Evolutionary conservation across 768 basidiomycete species (phyloP).

Genomic region (Mycena capillaripes): DNA sequence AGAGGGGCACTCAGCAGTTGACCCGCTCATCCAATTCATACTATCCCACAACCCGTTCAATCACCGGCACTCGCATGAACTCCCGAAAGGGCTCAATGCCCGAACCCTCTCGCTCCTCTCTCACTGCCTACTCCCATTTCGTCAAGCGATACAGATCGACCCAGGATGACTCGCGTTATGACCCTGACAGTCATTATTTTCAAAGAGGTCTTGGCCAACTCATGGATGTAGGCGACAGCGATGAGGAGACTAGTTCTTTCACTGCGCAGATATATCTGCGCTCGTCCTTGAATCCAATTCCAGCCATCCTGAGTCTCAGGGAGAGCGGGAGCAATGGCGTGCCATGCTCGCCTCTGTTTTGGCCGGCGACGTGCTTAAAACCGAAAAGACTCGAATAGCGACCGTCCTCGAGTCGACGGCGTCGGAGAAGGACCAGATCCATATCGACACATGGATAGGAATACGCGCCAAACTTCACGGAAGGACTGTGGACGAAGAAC

Average conservation of each 20-base stretch:
- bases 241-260: constrained; percentile 73
- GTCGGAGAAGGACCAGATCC: constrained; percentile 77
- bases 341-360: constrained; percentile 95
- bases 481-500: constrained; percentile 86
- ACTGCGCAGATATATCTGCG: constrained; percentile 59
- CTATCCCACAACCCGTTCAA: constrained; percentile 46
- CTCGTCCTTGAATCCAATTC: constrained; percentile 73
- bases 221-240: constrained; percentile 78
- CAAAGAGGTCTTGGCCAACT: constrained; percentile 79
- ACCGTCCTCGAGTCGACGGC: constrained; percentile 78
- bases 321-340: constrained; percentile 92
- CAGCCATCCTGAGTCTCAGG: constrained; percentile 72
- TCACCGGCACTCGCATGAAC: constrained; percentile 45
- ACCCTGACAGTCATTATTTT: constrained; percentile 89
- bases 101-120: constrained; percentile 35
- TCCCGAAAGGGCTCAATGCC: constrained; percentile 43
- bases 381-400: constrained; percentile 94
- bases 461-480: constrained; percentile 90
- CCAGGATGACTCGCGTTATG: constrained; percentile 72
- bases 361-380: constrained; percentile 93
- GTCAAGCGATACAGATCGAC: constrained; percentile 79
- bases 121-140: constrained; percentile 84
- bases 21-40: constrained; percentile 53
- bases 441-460: constrained; percentile 88
- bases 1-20: constrained; percentile 52